These are phyloP conservation scores for Candida hungchunana DNA, from an alignment of 805 yeast genomes.

Conservation along the genomic window DNA sequence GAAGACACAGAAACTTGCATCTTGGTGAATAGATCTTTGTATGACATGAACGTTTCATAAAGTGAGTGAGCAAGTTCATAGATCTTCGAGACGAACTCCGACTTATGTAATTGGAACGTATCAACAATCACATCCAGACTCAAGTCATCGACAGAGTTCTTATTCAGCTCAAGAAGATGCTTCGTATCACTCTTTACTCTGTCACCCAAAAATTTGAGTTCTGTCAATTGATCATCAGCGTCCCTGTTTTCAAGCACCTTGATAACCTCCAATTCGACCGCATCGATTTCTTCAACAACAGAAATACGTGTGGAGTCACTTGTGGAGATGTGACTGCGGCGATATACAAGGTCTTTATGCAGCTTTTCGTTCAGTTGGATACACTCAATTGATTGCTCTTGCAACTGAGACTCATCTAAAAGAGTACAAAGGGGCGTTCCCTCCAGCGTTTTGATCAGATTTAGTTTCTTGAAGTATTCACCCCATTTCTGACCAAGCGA, in stretches of 20 bases:
- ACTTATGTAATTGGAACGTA: conserved; percentile 23
- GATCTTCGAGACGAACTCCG: conserved; percentile 30
- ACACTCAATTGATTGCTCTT: conserved; percentile 24
- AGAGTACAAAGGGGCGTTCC: conserved; percentile 11
- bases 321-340: conserved; percentile 33
- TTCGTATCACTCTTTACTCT: conserved; percentile 24
- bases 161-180: conserved; percentile 14
- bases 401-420: conserved; percentile 25
- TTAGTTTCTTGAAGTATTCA: conserved; percentile 11
- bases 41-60: conserved; percentile 30
- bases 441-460: conserved; percentile 9
- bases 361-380: conserved; percentile 17
- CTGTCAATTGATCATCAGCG: conserved; percentile 15
- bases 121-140: conserved; percentile 22
- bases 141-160: conserved; percentile 15
- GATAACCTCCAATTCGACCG: conserved; percentile 37
- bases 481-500: conserved; percentile 31
- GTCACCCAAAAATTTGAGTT: conserved; percentile 17
- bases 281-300: conserved; percentile 40
- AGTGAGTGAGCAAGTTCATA: conserved; percentile 31
- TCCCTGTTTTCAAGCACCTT: conserved; percentile 20
- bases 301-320: conserved; percentile 34
- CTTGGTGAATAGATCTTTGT: conserved; percentile 33
- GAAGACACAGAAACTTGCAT: conserved; percentile 16
- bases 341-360: conserved; percentile 21